These are phyloP conservation scores for Trichoderma guizhouense DNA, from an alignment of 2,329 filamentous ascomycete species.

Conservation along the genomic window DNA sequence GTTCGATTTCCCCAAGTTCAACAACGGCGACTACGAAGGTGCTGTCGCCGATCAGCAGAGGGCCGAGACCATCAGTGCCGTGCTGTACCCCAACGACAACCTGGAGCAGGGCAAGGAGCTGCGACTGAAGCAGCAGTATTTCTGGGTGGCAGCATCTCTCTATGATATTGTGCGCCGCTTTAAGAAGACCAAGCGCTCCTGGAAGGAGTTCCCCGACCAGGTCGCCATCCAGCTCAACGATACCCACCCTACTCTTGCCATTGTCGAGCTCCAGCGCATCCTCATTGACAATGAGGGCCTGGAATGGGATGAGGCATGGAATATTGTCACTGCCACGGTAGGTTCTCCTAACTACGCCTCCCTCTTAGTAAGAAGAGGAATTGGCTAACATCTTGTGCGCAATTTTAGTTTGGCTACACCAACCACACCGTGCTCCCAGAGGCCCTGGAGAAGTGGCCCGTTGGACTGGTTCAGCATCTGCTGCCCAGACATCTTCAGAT, in stretches of 20 bases:
- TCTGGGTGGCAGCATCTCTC: slow-evolving; percentile 96
- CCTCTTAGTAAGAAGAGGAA: background rate
- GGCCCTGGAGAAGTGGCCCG: slow-evolving; percentile 97
- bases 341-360: slow-evolving; percentile 27
- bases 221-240: slow-evolving; percentile 98
- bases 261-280: slow-evolving; percentile 93
- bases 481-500: slow-evolving; percentile 93
- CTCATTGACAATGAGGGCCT: slow-evolving; percentile 85
- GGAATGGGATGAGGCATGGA: slow-evolving; percentile 91
- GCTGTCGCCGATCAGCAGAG: slow-evolving; percentile 97
- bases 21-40: slow-evolving; percentile 95
- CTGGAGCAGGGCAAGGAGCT: slow-evolving; percentile 95
- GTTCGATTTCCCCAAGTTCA: slow-evolving; percentile 99
- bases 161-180: slow-evolving; percentile 96
- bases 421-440: slow-evolving; percentile 98
- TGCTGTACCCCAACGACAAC: slow-evolving; percentile 97
- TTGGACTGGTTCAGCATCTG: slow-evolving; percentile 85
- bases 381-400: background rate
- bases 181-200: slow-evolving; percentile 91
- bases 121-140: slow-evolving; percentile 98
- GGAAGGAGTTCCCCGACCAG: slow-evolving; percentile 90
- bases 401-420: slow-evolving; percentile 80
- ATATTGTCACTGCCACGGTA: slow-evolving; percentile 67
- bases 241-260: slow-evolving; percentile 92
- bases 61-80: slow-evolving; percentile 97